These are phyloP conservation scores for Kwoniella europaea DNA, from an alignment of 768 basidiomycete genomes.

Conservation along the genomic window DNA sequence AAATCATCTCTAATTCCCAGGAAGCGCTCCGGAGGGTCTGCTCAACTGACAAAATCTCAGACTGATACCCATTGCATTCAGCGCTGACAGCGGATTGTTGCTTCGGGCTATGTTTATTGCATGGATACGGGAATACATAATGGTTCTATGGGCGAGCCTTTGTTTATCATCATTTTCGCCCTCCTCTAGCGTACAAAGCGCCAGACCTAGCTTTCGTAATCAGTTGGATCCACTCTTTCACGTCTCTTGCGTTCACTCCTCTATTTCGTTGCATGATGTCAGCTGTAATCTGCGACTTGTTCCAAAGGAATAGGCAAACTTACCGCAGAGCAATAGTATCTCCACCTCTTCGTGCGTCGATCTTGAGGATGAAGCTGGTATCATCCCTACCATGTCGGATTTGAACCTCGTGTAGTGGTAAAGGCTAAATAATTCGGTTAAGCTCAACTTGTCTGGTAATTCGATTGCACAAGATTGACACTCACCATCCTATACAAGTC, in stretches of 20 bases:
- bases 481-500: constrained; percentile 83
- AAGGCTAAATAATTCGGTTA: constrained; percentile 64
- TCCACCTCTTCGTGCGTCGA: constrained; percentile 75
- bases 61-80: too few relatives aligned
- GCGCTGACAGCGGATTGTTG: too few relatives aligned
- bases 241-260: constrained; percentile 29
- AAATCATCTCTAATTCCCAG: too few relatives aligned
- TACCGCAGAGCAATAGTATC: constrained; percentile 64
- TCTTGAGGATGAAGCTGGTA: constrained; percentile 65
- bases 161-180: background rate
- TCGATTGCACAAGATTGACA: constrained; percentile 20
- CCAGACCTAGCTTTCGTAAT: constrained; percentile 31
- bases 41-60: too few relatives aligned
- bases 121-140: too few relatives aligned
- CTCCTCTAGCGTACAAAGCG: constrained; percentile 16
- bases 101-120: too few relatives aligned
- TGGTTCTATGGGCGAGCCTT: background rate
- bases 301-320: constrained; percentile 13
- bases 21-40: too few relatives aligned
- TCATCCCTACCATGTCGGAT: constrained; percentile 45
- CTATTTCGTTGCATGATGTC: constrained; percentile 2
- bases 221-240: constrained; percentile 41
- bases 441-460: background rate
- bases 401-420: constrained; percentile 58
- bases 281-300: background rate